Base-by-base conservation (phyloP, 768 basidiomycete species). In the Boletus edulis region DNA sequence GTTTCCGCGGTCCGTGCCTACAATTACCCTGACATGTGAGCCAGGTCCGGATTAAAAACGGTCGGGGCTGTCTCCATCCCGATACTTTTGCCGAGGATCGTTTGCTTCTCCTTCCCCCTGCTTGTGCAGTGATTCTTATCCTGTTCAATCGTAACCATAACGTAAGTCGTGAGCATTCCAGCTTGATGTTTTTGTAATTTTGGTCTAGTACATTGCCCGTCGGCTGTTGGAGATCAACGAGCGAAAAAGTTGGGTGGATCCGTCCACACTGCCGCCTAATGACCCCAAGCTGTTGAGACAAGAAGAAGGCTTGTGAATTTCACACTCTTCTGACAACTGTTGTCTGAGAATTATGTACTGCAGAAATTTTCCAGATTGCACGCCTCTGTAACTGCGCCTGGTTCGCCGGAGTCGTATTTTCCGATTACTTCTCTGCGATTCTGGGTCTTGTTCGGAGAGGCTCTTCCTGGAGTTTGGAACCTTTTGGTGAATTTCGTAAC, bases 71-170 rank as follows among this genome's bases (percentile, higher is more conserved):
- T 24, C 74, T 94, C 7, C 72, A 77, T 58, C 86, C 85, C 2
- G 91, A 94, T 54, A 75, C 78, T 0, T 94, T 93, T 63, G 83
- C 89, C 0, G 92, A 94, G 65, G 86, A 91, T 56, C 76, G 91
- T 38, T 72, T 94, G 5, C 73, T 91, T 20, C 75, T 90, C 9
- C 81, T 93, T n/a, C 91, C 91, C 1, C 91, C 91, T 0, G 84
- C 83, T 1, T 83, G 85, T 49, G 83, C 86, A 55, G 83, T 79
- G 5, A 67, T 93, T n/a, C 77, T 94, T 20, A 80, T 93, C n/a
- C 67, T 91, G n/a, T 94, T 93, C 78, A 90, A 78, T 64, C 80
- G 91, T n/a, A 94, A 94, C 57, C 91, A 94, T 65, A 94, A 91
- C 63, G 91, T 91, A 59, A 58, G 85, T 71, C 13, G 4, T 5